These are phyloP conservation scores for Gaeumannomyces tritici DNA, from an alignment of 2,329 filamentous ascomycete species.

Conservation along the genomic window DNA sequence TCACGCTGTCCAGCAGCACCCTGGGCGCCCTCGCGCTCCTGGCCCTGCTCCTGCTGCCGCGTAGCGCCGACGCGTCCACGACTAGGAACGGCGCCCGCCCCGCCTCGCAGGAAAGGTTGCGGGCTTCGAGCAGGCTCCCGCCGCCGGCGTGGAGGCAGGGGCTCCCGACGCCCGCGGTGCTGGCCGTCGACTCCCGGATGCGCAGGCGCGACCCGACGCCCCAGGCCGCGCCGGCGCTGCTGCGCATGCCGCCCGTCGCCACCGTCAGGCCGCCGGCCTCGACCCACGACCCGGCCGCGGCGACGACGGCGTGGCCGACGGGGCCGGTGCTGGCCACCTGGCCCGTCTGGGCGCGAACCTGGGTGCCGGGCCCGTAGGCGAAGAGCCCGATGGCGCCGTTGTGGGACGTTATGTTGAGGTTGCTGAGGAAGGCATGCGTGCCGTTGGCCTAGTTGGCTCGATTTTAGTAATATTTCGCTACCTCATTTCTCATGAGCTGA, in stretches of 20 bases:
- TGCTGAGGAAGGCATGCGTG: not conserved
- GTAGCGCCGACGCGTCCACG: not conserved
- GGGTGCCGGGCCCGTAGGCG: not conserved
- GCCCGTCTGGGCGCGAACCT: not conserved
- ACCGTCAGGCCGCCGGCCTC: not conserved
- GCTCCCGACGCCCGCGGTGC: not conserved
- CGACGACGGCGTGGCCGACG: not conserved
- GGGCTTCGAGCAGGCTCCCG: not conserved
- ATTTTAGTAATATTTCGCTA: not conserved
- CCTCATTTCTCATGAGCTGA: not conserved
- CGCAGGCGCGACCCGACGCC: not conserved
- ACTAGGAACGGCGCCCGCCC: not conserved
- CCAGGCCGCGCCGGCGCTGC: not conserved
- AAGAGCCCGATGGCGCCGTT: slow-evolving; percentile 1
- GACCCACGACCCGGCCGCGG: not conserved
- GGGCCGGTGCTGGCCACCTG: not conserved
- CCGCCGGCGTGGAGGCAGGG: not conserved
- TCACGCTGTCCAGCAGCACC: not conserved
- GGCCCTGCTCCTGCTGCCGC: not conserved
- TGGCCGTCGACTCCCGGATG: not conserved
- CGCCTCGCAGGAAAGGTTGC: not conserved
- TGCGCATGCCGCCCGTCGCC: not conserved
- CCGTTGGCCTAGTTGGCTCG: not conserved
- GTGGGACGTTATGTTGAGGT: not conserved
- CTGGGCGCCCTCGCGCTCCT: not conserved